Evolutionary conservation across 2,329 filamentous ascomycete genomes (phyloP).

Genomic region (Neoarthrinium moseri): DNA sequence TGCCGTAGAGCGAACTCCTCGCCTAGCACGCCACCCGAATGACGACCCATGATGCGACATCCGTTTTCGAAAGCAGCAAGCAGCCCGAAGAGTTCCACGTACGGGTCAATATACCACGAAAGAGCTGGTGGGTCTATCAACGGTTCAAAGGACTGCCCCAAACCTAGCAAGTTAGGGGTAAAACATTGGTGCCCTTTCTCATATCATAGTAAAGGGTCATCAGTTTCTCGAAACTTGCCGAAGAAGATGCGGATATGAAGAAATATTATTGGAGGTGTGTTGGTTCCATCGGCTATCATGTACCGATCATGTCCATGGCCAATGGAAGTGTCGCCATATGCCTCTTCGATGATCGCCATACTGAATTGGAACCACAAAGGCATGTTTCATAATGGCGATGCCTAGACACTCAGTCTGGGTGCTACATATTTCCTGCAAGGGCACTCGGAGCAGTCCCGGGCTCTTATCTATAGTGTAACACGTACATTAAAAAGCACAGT

Average conservation of each 20-base stretch:
- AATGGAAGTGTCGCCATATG: slow-evolving; percentile 12
- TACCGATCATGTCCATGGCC: slow-evolving; percentile 16
- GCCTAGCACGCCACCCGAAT: slow-evolving; percentile 15
- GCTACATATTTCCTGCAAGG: too few species aligned
- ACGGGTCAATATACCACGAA: slow-evolving; percentile 12
- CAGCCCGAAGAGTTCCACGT: slow-evolving; percentile 1
- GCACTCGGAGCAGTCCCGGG: too few species aligned
- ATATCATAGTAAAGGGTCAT: slow-evolving; percentile 11
- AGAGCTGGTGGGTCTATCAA: slow-evolving; percentile 11
- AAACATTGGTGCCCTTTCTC: slow-evolving; percentile 14
- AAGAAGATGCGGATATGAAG: slow-evolving; percentile 17
- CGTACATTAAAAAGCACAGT: too few species aligned
- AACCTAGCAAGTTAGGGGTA: slow-evolving; percentile 19
- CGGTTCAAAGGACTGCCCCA: slow-evolving; percentile 16
- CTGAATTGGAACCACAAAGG: too few species aligned
- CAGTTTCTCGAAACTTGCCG: slow-evolving; percentile 6
- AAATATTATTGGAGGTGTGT: slow-evolving; percentile 8
- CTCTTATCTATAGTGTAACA: too few species aligned
- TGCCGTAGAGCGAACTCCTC: slow-evolving; percentile 12
- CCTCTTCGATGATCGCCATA: slow-evolving; percentile 2
- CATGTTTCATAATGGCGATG: too few species aligned
- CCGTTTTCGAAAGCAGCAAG: slow-evolving; percentile 2
- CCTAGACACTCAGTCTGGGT: too few species aligned
- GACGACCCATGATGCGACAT: slow-evolving; percentile 15
- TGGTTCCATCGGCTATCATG: neutral